A percentile compares a stretch with the other conserved stretches of the same genome.
phyloP scores from a whole-genome alignment of 1,284 basidiomycete species.

The Papiliotrema nemorosa region DNA sequence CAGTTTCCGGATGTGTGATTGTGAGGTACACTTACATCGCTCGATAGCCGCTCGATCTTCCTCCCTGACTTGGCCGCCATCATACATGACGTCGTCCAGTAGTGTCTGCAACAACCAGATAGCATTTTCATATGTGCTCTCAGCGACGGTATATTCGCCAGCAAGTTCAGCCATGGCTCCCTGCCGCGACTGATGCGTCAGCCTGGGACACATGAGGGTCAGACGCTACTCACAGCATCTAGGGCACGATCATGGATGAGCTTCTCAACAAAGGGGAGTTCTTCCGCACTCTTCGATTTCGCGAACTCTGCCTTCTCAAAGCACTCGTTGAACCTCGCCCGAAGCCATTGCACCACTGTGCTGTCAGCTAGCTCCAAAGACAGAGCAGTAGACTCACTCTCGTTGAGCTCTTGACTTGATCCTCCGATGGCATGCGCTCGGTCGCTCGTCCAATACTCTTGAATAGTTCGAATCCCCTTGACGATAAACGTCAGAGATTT shows the following conservation, averaged over 20 bases:
- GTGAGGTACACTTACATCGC: conserved; percentile 60
- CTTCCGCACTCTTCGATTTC: conserved; percentile 52
- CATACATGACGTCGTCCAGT: conserved; percentile 83
- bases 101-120: conserved; percentile 87
- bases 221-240: conserved; percentile 46
- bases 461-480: conserved; percentile 69
- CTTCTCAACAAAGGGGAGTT: conserved; percentile 54
- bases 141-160: conserved; percentile 71
- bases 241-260: conserved; percentile 57
- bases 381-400: conserved; percentile 46
- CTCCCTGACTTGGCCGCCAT: conserved; percentile 74
- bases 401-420: conserved; percentile 54
- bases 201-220: conserved; percentile 1
- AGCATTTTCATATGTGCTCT: conserved; percentile 90
- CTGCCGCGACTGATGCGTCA: conserved; percentile 78
- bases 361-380: not conserved
- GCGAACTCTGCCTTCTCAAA: conserved; percentile 58
- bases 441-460: conserved; percentile 49
- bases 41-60: conserved; percentile 77
- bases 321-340: conserved; percentile 57
- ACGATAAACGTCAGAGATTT: conserved; percentile 89
- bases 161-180: conserved; percentile 88
- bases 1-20: too few relatives aligned
- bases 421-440: conserved; percentile 28
- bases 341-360: conserved; percentile 57